These are phyloP conservation scores for Austropuccinia psidii DNA, from an alignment of 1,284 basidiomycete species.

Conservation along the genomic window DNA sequence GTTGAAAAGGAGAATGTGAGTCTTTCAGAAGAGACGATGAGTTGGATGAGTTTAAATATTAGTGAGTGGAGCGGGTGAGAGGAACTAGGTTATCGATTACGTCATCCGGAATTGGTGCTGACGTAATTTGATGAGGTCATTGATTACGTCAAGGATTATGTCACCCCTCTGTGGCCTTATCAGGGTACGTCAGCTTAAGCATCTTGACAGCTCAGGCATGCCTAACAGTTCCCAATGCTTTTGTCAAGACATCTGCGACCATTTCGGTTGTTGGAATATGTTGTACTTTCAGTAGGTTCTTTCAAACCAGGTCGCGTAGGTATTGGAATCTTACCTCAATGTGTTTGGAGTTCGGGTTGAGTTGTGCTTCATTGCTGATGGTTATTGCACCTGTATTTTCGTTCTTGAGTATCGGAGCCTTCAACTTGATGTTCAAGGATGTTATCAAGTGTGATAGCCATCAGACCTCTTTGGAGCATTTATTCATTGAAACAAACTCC, in stretches of 20 bases:
- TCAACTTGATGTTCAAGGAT: not conserved
- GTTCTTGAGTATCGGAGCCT: not conserved
- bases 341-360: not conserved
- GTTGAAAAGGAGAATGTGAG: too few relatives aligned
- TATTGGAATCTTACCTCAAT: conserved; percentile 8
- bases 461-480: not conserved
- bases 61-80: too few relatives aligned
- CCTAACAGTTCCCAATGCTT: too few relatives aligned
- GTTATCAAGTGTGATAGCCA: conserved; percentile 7
- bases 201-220: too few relatives aligned
- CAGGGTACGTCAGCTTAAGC: too few relatives aligned
- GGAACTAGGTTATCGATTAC: too few relatives aligned
- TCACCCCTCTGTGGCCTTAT: too few relatives aligned
- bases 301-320: not conserved
- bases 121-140: too few relatives aligned
- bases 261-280: not conserved
- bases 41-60: too few relatives aligned
- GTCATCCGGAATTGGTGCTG: too few relatives aligned
- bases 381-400: not conserved
- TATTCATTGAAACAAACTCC: not conserved
- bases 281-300: not conserved
- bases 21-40: too few relatives aligned
- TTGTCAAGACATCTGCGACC: not conserved
- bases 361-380: not conserved
- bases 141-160: too few relatives aligned